A percentile compares a stretch with the other conserved stretches of the same genome.
phyloP scores from a whole-genome alignment of 257 asterid species.

The Solanum corneliomulleri region DNA sequence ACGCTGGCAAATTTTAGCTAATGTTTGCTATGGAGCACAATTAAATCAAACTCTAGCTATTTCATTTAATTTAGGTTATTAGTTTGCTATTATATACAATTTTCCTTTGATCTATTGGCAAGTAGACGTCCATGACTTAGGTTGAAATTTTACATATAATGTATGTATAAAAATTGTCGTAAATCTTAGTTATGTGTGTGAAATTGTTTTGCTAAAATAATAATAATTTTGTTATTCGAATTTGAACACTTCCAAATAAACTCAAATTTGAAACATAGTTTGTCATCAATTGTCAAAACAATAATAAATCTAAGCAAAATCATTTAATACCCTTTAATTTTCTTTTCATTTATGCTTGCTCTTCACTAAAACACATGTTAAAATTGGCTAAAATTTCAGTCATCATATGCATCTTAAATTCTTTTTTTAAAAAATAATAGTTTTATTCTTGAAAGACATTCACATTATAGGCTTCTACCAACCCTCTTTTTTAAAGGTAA shows the following conservation, averaged over 20 bases:
- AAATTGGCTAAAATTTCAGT: not conserved
- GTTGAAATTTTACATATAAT: no score
- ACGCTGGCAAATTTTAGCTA: no score
- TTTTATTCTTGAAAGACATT: not conserved
- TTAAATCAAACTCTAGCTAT: no score
- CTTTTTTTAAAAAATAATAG: not conserved
- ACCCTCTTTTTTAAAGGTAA: not conserved
- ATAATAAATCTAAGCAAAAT: not conserved
- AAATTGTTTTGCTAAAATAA: not conserved
- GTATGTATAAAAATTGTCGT: no score
- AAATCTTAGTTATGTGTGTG: no score
- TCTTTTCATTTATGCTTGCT: not conserved
- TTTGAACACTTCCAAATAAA: not conserved
- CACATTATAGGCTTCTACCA: not conserved
- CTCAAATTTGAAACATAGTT: not conserved
- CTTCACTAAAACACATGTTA: not conserved
- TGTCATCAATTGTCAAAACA: not conserved
- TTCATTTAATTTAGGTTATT: no score
- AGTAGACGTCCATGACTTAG: no score
- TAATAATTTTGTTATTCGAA: no score
- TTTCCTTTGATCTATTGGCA: no score
- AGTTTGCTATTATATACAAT: no score
- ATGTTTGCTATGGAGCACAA: no score
- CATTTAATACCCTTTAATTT: not conserved
- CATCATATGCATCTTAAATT: not conserved